Evolutionary conservation across 805 yeast species (phyloP), one percentile per base, ranked within the genome.

Genomic region (Candida schatavii): DNA sequence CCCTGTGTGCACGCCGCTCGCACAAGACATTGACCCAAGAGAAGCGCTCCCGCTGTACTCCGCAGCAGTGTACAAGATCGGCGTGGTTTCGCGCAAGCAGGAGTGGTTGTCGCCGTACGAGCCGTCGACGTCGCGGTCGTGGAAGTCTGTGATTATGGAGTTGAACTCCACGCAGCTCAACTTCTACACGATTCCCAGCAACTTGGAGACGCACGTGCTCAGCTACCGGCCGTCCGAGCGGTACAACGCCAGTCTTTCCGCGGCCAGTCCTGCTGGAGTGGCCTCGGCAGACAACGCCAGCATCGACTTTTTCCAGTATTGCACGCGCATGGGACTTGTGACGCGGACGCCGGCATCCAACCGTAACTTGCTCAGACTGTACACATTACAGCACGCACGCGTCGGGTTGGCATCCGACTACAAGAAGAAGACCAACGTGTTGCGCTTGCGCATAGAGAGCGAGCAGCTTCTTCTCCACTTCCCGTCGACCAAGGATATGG

Each of bases 371-470:
- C 51, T 75, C n/a, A 72, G 82, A 47, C 77, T 88, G 0, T 90
- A 80, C 60, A 81, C 96, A 2, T 70, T 91, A 29, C 98, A 93
- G 61, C 82, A 83, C 62, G 90, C 93, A 10, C 81, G 75, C 52
- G 64, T 87, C 35, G 99, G 99, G 0, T 67, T 88, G 11, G 97
- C 98, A 0, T 71, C 79, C 2, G 99, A 91, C 62, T 88, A 88
- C 61, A 76, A 74, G 43, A 88, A 88, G 59, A 77, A 75, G 48
- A 72, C 77, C 14, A 76, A 80, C 55, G 87, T 83, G 3, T 61
- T 89, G 30, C 67, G 99, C 38, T 51, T 91, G 14, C 75, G 99
- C 17, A 75, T 84, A 28, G 98, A 91, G 62, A 77, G 83, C 30
- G 89, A 87, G 59, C 98, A 91, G 60, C 74, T 88, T 46, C 59